Evolutionary conservation across 1,284 basidiomycete species (phyloP).

Genomic region (Ustilago hordei): DNA sequence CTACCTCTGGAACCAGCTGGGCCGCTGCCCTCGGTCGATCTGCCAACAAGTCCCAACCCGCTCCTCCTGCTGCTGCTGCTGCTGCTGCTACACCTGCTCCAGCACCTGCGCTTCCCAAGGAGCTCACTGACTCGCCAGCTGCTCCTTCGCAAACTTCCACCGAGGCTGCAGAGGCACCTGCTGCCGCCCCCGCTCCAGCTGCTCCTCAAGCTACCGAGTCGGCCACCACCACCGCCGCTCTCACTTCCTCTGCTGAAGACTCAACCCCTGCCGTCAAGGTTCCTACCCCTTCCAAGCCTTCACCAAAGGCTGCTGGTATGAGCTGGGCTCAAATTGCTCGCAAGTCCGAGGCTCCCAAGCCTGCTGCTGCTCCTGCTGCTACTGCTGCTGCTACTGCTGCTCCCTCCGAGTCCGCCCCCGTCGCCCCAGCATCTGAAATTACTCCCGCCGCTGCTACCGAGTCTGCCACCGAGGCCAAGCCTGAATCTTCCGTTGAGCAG

Average conservation of each 20-base stretch:
- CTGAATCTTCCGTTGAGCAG: conserved; percentile 11
- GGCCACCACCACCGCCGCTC: conserved; percentile 43
- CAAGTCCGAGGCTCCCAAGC: conserved; percentile 60
- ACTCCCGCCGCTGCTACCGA: conserved; percentile 18
- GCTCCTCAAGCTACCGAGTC: conserved; percentile 36
- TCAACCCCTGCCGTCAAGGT: conserved; percentile 50
- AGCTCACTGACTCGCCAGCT: conserved; percentile 27
- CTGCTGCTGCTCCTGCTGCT: conserved; percentile 25
- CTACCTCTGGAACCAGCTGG: conserved; percentile 57
- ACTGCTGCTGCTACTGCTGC: conserved; percentile 24
- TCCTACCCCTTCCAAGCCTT: conserved; percentile 44
- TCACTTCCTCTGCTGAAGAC: conserved; percentile 34
- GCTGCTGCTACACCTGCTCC: conserved; percentile 38
- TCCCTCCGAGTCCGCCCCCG: conserved; percentile 14
- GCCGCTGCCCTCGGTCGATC: conserved; percentile 56
- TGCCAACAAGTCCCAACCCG: conserved; percentile 36
- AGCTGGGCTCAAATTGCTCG: conserved; percentile 69
- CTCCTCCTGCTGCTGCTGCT: conserved; percentile 27
- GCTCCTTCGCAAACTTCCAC: conserved; percentile 7
- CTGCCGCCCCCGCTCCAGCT: conserved; percentile 22
- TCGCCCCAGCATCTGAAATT: conserved; percentile 14
- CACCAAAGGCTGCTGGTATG: conserved; percentile 49
- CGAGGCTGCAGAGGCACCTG: conserved; percentile 16
- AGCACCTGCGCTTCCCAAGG: conserved; percentile 38
- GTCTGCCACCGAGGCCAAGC: conserved; percentile 19